A percentile compares a stretch with the other conserved stretches of the same genome.
Evolutionary conservation across 140 eudicot genomes (phyloP).

Genomic region (Cichorium intybus): DNA sequence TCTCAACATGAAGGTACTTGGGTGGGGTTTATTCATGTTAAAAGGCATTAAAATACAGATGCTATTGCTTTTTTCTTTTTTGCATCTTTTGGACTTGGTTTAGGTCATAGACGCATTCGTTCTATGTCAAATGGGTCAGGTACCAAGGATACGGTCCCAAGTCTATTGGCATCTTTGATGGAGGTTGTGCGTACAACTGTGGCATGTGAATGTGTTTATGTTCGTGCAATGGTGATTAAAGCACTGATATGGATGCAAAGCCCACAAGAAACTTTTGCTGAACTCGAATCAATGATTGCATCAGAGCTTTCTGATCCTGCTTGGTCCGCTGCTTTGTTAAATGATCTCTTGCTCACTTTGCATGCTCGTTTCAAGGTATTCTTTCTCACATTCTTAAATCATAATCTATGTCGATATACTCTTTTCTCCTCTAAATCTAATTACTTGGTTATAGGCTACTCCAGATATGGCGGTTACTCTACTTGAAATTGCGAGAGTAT

Average conservation of each 20-base stretch:
- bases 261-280: constrained; percentile 91
- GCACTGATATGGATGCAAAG: constrained; percentile 99
- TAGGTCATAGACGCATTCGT: constrained; percentile 39
- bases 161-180: constrained; percentile 89
- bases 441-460: constrained; percentile 67
- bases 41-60: not conserved
- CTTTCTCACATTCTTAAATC: not conserved
- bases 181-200: constrained; percentile 97
- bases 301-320: constrained; percentile 98
- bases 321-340: constrained; percentile 85
- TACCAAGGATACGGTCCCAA: constrained; percentile 72
- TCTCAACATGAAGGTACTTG: constrained; percentile 64
- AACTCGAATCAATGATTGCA: constrained; percentile 81
- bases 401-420: too few relatives aligned
- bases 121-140: constrained; percentile 62
- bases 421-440: too few relatives aligned
- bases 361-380: constrained; percentile 99
- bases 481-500: constrained; percentile 93
- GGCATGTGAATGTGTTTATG: constrained; percentile 98
- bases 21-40: constrained; percentile 7
- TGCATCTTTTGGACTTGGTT: constrained; percentile 12
- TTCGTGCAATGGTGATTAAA: constrained; percentile 96
- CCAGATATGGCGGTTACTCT: constrained; percentile 99
- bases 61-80: constrained; percentile 5
- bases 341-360: constrained; percentile 89